These are phyloP conservation scores for Ogataea allantospora DNA, from an alignment of 805 yeast genomes.

Conservation along the genomic window DNA sequence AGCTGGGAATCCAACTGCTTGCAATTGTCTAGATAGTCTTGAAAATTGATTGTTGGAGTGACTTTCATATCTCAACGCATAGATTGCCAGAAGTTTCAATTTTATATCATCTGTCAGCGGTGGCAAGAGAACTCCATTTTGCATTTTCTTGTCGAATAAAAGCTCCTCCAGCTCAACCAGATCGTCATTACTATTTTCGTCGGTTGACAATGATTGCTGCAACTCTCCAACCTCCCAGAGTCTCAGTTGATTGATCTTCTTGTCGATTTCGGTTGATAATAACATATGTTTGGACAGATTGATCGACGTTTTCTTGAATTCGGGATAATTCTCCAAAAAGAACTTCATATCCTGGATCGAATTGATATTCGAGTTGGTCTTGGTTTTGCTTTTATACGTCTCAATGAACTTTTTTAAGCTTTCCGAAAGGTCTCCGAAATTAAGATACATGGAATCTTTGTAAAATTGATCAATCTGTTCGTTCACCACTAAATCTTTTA, in stretches of 20 bases:
- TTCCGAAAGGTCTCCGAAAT: slow-evolving; percentile 94
- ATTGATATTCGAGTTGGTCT: slow-evolving; percentile 66
- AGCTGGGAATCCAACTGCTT: slow-evolving; percentile 34
- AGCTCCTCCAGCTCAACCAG: slow-evolving; percentile 53
- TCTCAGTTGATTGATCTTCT: slow-evolving; percentile 58
- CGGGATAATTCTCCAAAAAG: slow-evolving; percentile 91
- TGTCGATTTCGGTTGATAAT: slow-evolving; percentile 81
- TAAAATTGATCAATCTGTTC: slow-evolving; percentile 75
- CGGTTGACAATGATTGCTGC: slow-evolving; percentile 81
- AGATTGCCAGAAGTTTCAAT: slow-evolving; percentile 69
- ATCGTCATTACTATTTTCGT: slow-evolving; percentile 53
- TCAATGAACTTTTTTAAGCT: slow-evolving; percentile 81
- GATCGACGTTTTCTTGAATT: slow-evolving; percentile 80
- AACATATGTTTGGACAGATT: slow-evolving; percentile 93
- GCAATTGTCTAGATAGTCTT: slow-evolving; percentile 38
- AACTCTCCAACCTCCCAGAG: slow-evolving; percentile 87
- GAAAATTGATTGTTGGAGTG: slow-evolving; percentile 44
- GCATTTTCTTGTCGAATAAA: slow-evolving; percentile 36
- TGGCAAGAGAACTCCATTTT: slow-evolving; percentile 24
- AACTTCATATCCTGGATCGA: slow-evolving; percentile 87
- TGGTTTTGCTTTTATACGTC: slow-evolving; percentile 76
- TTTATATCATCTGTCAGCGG: slow-evolving; percentile 55
- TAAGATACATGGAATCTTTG: slow-evolving; percentile 76
- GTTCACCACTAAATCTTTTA: slow-evolving; percentile 62
- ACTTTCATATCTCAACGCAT: slow-evolving; percentile 67